Evolutionary conservation across 2,329 filamentous ascomycete species (phyloP).

Genomic region (Calonectria fujianensis): DNA sequence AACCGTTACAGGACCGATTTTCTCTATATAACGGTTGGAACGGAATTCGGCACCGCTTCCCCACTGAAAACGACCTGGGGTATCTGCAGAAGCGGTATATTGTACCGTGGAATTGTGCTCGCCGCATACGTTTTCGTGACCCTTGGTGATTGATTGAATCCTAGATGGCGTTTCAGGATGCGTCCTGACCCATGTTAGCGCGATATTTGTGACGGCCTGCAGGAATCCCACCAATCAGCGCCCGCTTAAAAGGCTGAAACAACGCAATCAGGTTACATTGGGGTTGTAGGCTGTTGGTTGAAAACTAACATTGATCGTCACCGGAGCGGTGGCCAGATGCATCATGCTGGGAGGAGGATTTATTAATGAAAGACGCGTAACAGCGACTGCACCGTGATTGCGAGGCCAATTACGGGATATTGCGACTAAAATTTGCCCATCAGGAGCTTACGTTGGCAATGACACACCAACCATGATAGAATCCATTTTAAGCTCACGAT

Average conservation of each 20-base stretch:
- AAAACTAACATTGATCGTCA: not conserved
- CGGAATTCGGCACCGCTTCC: slow-evolving; percentile 34
- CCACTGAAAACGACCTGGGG: slow-evolving; percentile 14
- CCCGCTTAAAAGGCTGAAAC: slow-evolving; percentile 3
- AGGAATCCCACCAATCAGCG: slow-evolving; percentile 30
- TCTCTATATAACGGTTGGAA: slow-evolving; percentile 23
- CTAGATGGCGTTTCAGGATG: slow-evolving; percentile 24
- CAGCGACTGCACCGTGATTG: not conserved
- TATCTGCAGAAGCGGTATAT: not conserved
- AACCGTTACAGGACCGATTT: not conserved
- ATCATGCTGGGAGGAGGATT: no score
- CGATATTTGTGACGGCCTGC: not conserved
- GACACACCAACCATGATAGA: not conserved
- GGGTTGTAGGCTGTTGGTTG: not conserved
- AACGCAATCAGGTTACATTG: slow-evolving; percentile 12
- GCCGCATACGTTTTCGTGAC: slow-evolving; percentile 23
- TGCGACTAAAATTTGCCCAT: no score
- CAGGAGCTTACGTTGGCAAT: not conserved
- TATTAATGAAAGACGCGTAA: slow-evolving; percentile 3
- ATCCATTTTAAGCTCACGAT: not conserved
- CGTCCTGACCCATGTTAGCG: slow-evolving; percentile 5
- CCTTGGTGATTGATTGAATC: slow-evolving; percentile 29
- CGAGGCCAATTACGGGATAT: not conserved
- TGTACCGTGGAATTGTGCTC: slow-evolving; percentile 8
- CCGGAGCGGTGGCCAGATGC: not conserved